Conservation (phyloP, 768 basidiomycete species). For the Russula dissimulans region DNA sequence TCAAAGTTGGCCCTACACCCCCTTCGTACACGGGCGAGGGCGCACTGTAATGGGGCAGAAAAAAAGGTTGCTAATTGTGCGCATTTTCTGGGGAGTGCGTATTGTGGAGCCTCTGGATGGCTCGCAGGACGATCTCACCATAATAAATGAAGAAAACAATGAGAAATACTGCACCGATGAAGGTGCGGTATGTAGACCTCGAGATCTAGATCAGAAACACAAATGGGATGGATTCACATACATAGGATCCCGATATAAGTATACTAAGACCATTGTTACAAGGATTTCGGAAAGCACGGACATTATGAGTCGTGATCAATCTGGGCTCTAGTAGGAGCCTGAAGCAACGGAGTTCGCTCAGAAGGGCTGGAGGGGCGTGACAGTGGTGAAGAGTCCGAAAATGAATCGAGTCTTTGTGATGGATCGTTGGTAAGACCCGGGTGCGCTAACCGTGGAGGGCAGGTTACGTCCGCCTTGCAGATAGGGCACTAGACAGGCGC, state of each 20-base stretch:
- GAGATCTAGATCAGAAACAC: slow-evolving; percentile 8
- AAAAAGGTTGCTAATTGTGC: neutral
- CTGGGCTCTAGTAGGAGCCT: neutral
- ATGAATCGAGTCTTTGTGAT: neutral
- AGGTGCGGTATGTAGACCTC: neutral
- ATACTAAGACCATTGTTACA: slow-evolving; percentile 15
- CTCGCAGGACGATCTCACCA: neutral
- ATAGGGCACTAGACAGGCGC: slow-evolving; percentile 61
- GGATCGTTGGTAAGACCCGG: neutral
- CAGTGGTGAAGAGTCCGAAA: neutral
- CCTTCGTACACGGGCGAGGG: neutral
- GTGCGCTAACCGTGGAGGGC: slow-evolving; percentile 33
- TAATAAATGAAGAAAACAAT: neutral
- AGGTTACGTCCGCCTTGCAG: slow-evolving; percentile 88
- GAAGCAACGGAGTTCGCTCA: slow-evolving; percentile 14
- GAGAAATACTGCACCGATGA: neutral
- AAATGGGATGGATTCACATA: slow-evolving; percentile 12
- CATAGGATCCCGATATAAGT: slow-evolving; percentile 12
- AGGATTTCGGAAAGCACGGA: slow-evolving; percentile 2
- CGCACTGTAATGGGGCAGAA: neutral
- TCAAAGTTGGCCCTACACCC: neutral
- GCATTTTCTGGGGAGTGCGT: neutral
- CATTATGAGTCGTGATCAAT: slow-evolving; percentile 11
- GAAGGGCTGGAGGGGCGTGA: slow-evolving; percentile 9
- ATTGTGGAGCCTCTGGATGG: neutral